Percentiles rank a stretch among this genome's conserved stretches.
Conservation (phyloP, 257 asterid species). For the Penstemon davidsonii region DNA sequence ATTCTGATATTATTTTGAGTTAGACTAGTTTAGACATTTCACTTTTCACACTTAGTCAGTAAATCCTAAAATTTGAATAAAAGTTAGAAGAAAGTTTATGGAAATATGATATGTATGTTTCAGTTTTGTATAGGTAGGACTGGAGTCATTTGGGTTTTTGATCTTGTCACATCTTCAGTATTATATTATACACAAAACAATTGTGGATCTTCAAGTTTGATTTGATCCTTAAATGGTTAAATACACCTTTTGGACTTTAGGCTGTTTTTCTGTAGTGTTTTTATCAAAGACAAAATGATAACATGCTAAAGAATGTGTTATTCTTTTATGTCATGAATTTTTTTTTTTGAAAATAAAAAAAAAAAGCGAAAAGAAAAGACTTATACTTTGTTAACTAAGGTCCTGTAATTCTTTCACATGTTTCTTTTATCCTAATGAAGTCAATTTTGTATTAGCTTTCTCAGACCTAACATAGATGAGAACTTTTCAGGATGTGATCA, state of each 20-base stretch:
- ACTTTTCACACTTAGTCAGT: neutral
- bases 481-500: conserved; percentile 64
- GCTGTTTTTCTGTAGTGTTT: neutral
- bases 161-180: neutral
- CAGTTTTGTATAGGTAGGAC: neutral
- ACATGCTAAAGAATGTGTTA: neutral
- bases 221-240: neutral
- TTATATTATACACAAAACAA: neutral
- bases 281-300: neutral
- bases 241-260: neutral
- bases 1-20: neutral
- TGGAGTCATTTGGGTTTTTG: neutral
- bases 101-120: neutral
- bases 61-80: neutral
- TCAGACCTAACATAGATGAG: neutral
- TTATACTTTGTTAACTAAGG: neutral
- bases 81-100: neutral
- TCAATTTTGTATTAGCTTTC: neutral
- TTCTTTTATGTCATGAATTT: neutral
- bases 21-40: conserved; percentile 2
- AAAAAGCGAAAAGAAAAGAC: neutral
- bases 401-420: neutral
- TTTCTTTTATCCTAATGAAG: neutral
- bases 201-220: too few species aligned
- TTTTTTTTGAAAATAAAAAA: neutral